Evolutionary conservation across 2,329 filamentous ascomycete species (phyloP).

Genomic region (Trichoderma sp.): DNA sequence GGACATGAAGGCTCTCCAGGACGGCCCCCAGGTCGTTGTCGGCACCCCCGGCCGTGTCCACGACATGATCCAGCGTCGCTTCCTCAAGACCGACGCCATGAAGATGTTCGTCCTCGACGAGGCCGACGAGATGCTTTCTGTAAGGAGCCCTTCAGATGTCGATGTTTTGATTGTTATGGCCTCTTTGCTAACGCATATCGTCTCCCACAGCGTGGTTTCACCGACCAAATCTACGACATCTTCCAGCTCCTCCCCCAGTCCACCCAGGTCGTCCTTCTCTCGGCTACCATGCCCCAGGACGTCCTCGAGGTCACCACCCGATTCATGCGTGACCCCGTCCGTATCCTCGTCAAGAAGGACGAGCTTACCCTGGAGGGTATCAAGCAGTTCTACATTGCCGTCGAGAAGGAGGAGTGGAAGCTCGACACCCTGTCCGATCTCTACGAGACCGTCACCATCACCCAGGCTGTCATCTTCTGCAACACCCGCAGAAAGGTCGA

Average conservation of each 20-base stretch:
- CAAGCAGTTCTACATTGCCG: constrained; percentile 99
- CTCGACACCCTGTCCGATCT: constrained; percentile 97
- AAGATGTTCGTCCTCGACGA: constrained; percentile 99
- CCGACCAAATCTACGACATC: constrained; percentile 99
- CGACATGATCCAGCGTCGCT: constrained; percentile 98
- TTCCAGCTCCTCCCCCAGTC: constrained; percentile 98
- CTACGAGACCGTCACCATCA: constrained; percentile 99
- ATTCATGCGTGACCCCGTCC: constrained; percentile 99
- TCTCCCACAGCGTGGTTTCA: constrained; percentile 80
- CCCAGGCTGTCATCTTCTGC: constrained; percentile 99
- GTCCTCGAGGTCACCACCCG: constrained; percentile 99
- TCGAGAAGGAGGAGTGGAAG: constrained; percentile 99
- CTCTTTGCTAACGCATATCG: constrained; percentile 40
- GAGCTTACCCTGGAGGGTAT: constrained; percentile 99
- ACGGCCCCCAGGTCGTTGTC: constrained; percentile 95
- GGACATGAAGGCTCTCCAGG: constrained; percentile 96
- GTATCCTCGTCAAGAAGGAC: constrained; percentile 99
- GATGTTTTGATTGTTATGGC: neutral
- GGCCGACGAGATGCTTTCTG: constrained; percentile 98
- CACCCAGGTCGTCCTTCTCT: constrained; percentile 97
- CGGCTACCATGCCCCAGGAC: constrained; percentile 98
- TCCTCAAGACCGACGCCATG: constrained; percentile 95
- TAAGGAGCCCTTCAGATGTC: constrained; percentile 44
- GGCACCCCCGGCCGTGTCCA: constrained; percentile 98
- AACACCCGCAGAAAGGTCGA: constrained; percentile 99